Percentiles rank a stretch among this genome's conserved stretches.
Evolutionary conservation across 1,284 basidiomycete genomes (phyloP).

Genomic region (Microstroma glucosiphilum): DNA sequence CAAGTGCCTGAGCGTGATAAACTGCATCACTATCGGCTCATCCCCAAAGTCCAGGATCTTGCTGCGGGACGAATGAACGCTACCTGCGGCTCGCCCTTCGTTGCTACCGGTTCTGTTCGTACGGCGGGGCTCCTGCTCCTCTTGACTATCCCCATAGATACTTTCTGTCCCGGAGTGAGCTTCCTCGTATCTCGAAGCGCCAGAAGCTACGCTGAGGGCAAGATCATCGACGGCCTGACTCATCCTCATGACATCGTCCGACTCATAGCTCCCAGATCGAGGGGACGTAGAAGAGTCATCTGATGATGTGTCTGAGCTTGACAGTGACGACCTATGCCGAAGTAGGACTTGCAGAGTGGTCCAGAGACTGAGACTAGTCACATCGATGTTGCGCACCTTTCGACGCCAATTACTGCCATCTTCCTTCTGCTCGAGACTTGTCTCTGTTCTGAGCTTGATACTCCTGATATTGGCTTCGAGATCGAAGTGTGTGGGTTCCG

Average conservation of each 20-base stretch:
- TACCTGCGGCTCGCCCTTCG: too few relatives aligned
- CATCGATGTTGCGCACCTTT: background rate
- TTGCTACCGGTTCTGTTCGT: background rate
- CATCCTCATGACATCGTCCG: conserved; percentile 5
- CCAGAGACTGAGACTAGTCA: background rate
- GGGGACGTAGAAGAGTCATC: background rate
- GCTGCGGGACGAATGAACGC: background rate
- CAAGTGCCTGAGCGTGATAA: background rate
- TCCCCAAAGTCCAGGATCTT: background rate
- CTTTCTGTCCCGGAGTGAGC: conserved; percentile 14
- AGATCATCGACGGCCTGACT: conserved; percentile 6
- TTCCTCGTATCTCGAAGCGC: background rate
- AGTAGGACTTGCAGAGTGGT: background rate
- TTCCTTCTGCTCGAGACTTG: background rate
- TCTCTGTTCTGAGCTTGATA: background rate
- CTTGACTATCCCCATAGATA: conserved; percentile 17
- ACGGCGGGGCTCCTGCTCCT: too few relatives aligned
- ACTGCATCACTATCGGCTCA: background rate
- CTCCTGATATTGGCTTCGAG: background rate
- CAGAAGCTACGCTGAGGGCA: conserved; percentile 3
- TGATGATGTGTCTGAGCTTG: background rate
- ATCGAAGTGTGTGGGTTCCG: background rate
- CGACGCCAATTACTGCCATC: background rate
- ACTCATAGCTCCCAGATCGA: background rate
- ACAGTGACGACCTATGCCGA: background rate